These are phyloP conservation scores for Osmanthus fragrans DNA, from an alignment of 257 asterid genomes.

Conservation along the genomic window DNA sequence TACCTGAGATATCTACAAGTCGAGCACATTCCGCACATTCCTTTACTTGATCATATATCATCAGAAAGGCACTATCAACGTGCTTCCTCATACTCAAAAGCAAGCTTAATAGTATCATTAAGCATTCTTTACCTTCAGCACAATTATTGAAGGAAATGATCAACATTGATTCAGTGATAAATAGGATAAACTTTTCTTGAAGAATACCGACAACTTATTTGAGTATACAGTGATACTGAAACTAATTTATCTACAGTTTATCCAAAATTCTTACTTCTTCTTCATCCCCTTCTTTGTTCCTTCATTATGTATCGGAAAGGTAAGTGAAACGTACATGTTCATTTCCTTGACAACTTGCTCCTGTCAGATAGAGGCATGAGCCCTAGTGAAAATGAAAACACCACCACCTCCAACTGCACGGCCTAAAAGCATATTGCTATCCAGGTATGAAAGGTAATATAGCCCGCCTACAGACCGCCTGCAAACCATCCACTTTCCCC, in stretches of 20 bases:
- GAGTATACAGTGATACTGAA: background rate
- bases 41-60: background rate
- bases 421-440: conserved; percentile 78
- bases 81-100: background rate
- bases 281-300: background rate
- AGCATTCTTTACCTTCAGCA: background rate
- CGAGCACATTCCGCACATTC: background rate
- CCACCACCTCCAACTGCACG: conserved; percentile 96
- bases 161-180: background rate
- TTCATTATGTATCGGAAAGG: background rate
- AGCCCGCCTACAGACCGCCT: conserved; percentile 83
- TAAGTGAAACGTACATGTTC: conserved; percentile 8
- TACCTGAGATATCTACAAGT: background rate
- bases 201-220: too few species aligned
- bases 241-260: background rate
- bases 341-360: background rate
- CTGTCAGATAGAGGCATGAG: conserved; percentile 47
- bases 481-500: conserved; percentile 20
- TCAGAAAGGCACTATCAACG: background rate
- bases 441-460: conserved; percentile 81
- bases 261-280: background rate
- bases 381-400: conserved; percentile 71
- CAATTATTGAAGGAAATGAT: background rate
- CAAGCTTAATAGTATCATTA: background rate
- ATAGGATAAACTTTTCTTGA: background rate